These are phyloP conservation scores for Terfezia claveryi DNA, from an alignment of 495 filamentous ascomycete genomes.

Conservation along the genomic window DNA sequence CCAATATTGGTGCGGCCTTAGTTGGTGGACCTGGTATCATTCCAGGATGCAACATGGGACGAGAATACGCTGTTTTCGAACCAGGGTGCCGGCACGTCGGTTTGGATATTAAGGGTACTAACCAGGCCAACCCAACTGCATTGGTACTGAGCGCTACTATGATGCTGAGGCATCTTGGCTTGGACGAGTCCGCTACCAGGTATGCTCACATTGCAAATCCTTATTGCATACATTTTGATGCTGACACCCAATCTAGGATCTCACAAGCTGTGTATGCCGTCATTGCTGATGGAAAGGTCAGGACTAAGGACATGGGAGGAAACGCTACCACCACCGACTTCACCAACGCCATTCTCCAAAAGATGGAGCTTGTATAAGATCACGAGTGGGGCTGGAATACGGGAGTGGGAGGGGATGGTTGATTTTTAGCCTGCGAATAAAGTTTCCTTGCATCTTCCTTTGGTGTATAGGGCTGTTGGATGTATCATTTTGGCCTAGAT, in stretches of 20 bases:
- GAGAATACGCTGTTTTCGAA: slow-evolving; percentile 95
- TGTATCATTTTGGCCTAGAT: no score
- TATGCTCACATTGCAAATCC: background rate
- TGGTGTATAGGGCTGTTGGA: no score
- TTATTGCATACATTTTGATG: background rate
- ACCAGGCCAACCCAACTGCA: slow-evolving; percentile 94
- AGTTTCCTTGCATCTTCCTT: background rate
- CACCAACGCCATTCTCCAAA: slow-evolving; percentile 71
- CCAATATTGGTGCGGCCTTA: slow-evolving; percentile 96
- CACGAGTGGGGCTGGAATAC: no score
- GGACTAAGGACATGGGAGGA: slow-evolving; percentile 91
- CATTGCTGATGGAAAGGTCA: slow-evolving; percentile 65
- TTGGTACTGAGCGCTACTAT: slow-evolving; percentile 86
- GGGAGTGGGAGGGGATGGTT: background rate
- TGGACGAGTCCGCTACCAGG: slow-evolving; percentile 83
- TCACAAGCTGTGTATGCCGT: slow-evolving; percentile 94
- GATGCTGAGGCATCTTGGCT: slow-evolving; percentile 84
- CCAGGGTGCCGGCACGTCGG: slow-evolving; percentile 96
- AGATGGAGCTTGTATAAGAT: slow-evolving; percentile 47
- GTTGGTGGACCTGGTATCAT: slow-evolving; percentile 94
- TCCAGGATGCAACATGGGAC: slow-evolving; percentile 97
- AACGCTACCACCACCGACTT: slow-evolving; percentile 77
- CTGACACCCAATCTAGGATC: slow-evolving; percentile 32
- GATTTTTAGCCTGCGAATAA: background rate
- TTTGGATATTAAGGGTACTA: slow-evolving; percentile 96